Evolutionary conservation across 1,284 basidiomycete species (phyloP).

Genomic region (Pholiota adiposa): DNA sequence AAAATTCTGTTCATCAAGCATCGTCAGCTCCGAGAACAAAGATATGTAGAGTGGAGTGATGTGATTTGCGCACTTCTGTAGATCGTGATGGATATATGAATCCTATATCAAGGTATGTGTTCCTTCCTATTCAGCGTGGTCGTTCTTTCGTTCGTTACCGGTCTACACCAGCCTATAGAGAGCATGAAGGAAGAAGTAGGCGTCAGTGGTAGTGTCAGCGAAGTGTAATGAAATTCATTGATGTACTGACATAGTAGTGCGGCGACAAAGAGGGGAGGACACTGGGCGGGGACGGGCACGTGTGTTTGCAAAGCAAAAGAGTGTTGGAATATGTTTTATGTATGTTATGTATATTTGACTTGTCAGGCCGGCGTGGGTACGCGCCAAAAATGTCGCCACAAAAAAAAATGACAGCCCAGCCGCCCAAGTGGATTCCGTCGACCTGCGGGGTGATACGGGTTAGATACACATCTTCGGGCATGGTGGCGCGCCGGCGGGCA

Average conservation of each 20-base stretch:
- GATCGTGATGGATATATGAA: conserved; percentile 2
- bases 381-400: not conserved
- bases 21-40: not conserved
- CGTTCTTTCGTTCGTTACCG: too few relatives aligned
- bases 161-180: not conserved
- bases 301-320: not conserved
- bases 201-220: too few relatives aligned
- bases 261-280: not conserved
- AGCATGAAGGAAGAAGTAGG: too few relatives aligned
- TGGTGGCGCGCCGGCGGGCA: not conserved
- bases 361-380: not conserved
- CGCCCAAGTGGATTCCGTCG: too few relatives aligned
- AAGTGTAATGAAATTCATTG: not conserved
- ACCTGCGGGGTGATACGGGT: not conserved
- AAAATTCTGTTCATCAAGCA: not conserved
- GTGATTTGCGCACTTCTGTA: not conserved
- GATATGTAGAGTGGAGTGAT: not conserved
- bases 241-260: not conserved
- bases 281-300: not conserved
- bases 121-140: not conserved
- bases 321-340: too few relatives aligned
- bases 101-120: not conserved
- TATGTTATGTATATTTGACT: not conserved
- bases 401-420: not conserved
- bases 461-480: too few relatives aligned